Percentiles rank a stretch among this genome's conserved stretches.
phyloP scores from a whole-genome alignment of 192 early-diverging fungal species.

The Helicostylum pulchrum region DNA sequence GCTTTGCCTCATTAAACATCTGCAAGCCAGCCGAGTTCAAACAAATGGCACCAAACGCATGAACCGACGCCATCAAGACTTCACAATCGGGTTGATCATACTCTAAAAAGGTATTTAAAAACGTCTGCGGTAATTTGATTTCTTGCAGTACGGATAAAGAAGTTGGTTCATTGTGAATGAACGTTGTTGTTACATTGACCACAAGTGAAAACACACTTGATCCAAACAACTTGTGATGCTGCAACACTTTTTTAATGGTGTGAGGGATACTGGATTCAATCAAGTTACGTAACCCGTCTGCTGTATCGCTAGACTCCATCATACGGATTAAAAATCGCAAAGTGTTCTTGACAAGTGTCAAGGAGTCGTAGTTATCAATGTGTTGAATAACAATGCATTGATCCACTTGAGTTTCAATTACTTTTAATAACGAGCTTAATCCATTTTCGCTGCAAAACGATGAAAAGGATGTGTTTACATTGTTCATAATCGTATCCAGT shows the following conservation, averaged over 20 bases:
- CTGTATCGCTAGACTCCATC: conserved; percentile 85
- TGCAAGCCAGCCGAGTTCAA: conserved; percentile 85
- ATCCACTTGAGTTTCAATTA: conserved; percentile 72
- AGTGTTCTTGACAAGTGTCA: conserved; percentile 77
- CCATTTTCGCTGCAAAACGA: conserved; percentile 84
- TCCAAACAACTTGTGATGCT: conserved; percentile 77
- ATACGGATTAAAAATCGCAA: conserved; percentile 88
- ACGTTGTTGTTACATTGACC: conserved; percentile 87
- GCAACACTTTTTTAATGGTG: conserved; percentile 72
- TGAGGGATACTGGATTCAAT: conserved; percentile 83
- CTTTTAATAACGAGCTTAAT: conserved; percentile 65
- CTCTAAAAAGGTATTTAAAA: conserved; percentile 62
- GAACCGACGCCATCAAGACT: conserved; percentile 72
- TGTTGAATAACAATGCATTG: conserved; percentile 30
- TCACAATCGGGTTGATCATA: conserved; percentile 35
- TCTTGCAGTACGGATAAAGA: conserved; percentile 92
- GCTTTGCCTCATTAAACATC: conserved; percentile 67
- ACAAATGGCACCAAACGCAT: conserved; percentile 93
- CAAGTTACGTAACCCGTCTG: conserved; percentile 90
- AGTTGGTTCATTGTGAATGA: conserved; percentile 98
- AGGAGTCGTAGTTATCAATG: conserved; percentile 49
- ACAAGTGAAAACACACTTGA: conserved; percentile 79
- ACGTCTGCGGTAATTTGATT: conserved; percentile 73
- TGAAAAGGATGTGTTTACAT: conserved; percentile 65
- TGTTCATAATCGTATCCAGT: conserved; percentile 78